These are phyloP conservation scores for Trypanosoma avium DNA, from an alignment of 208 protist species.

Conservation along the genomic window DNA sequence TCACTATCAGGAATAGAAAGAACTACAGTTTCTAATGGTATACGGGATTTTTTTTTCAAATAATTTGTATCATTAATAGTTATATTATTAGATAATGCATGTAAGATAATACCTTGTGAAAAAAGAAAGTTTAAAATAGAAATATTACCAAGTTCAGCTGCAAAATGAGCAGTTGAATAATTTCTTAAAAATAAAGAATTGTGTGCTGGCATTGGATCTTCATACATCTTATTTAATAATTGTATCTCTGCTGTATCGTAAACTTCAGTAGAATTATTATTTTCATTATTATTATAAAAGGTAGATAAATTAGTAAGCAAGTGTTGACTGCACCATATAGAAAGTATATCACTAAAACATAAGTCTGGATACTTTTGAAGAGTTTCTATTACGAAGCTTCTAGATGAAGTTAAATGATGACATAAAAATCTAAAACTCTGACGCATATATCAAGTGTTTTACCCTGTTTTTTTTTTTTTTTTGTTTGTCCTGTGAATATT, in stretches of 20 bases:
- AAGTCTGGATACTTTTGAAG: conserved; percentile 18
- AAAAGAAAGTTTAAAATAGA: conserved; percentile 22
- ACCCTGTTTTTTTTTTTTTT: conserved; percentile 1
- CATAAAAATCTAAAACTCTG: background rate
- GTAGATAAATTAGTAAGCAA: background rate
- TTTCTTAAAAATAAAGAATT: conserved; percentile 8
- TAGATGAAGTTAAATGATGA: background rate
- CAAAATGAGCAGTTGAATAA: conserved; percentile 53
- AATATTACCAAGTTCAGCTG: conserved; percentile 46
- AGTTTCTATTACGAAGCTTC: conserved; percentile 17
- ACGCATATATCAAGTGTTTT: conserved; percentile 2
- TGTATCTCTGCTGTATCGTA: conserved; percentile 33
- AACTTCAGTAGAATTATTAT: background rate
- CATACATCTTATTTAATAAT: conserved; percentile 48
- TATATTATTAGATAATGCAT: background rate
- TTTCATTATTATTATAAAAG: background rate
- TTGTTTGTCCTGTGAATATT: background rate
- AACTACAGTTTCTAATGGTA: conserved; percentile 33
- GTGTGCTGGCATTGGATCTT: conserved; percentile 19
- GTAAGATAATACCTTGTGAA: conserved; percentile 18
- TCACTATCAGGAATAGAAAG: conserved; percentile 31
- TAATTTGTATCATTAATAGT: background rate
- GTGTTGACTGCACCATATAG: background rate
- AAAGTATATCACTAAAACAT: conserved; percentile 43
- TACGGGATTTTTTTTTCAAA: background rate